Conservation (phyloP, 106 monocot species). For the Dioscorea dumetorum region DNA sequence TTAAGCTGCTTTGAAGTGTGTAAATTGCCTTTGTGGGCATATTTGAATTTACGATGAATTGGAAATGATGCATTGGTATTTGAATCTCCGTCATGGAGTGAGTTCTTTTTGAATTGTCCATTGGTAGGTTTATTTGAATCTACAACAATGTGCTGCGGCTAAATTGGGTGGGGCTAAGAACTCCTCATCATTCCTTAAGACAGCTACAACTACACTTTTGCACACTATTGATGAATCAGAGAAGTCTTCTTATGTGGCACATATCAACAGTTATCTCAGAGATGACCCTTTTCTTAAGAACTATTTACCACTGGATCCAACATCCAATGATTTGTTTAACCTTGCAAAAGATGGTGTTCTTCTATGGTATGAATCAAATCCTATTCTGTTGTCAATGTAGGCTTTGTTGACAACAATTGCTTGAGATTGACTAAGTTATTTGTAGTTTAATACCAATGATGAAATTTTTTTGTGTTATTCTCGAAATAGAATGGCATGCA, state of each 20-base stretch:
- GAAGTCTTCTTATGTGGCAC: slow-evolving; percentile 76
- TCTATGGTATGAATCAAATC: background rate
- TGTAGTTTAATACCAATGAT: too few relatives aligned
- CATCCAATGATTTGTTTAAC: slow-evolving; percentile 56
- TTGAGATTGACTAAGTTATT: background rate
- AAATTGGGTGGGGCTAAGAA: slow-evolving; percentile 45
- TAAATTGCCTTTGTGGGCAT: too few relatives aligned
- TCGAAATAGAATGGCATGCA: background rate
- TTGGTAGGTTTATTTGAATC: slow-evolving; percentile 50
- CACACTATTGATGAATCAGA: slow-evolving; percentile 80
- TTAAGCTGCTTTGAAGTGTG: background rate
- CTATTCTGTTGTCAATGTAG: background rate
- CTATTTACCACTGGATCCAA: slow-evolving; percentile 64
- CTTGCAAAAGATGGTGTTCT: slow-evolving; percentile 73
- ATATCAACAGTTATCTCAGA: slow-evolving; percentile 73
- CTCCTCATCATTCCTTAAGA: slow-evolving; percentile 61
- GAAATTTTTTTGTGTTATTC: background rate
- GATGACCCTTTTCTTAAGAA: slow-evolving; percentile 68
- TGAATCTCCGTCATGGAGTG: too few relatives aligned
- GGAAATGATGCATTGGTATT: too few relatives aligned
- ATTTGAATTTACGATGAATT: too few relatives aligned
- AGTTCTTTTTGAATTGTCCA: background rate
- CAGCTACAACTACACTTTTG: slow-evolving; percentile 58
- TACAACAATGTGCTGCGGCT: slow-evolving; percentile 28
- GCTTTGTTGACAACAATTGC: background rate